These are phyloP conservation scores for Avena sativa DNA, from an alignment of 176 grass and related monocot genomes.

Conservation along the genomic window DNA sequence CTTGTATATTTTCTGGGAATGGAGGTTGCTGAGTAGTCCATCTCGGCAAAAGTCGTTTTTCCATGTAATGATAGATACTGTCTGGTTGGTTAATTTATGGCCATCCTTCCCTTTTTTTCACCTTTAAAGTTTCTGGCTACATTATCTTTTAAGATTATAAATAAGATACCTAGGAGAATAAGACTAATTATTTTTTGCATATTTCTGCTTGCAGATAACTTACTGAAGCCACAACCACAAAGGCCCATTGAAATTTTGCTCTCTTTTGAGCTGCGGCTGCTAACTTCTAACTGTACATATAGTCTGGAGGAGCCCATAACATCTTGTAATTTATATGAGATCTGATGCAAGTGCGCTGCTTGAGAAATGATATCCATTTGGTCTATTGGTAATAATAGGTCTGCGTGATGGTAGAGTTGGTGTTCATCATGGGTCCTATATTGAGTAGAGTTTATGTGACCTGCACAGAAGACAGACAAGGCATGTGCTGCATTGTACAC, in stretches of 20 bases:
- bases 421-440: background rate
- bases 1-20: background rate
- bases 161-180: background rate
- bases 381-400: background rate
- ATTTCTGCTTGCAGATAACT: slow-evolving; percentile 42
- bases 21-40: background rate
- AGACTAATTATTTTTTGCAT: background rate
- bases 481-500: background rate
- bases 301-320: slow-evolving; percentile 38
- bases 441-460: slow-evolving; percentile 30
- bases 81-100: background rate
- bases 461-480: background rate
- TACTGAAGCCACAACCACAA: background rate
- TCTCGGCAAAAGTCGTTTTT: background rate
- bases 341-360: background rate
- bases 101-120: background rate
- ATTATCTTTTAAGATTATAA: background rate
- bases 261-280: slow-evolving; percentile 13
- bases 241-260: slow-evolving; percentile 10
- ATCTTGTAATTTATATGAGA: slow-evolving; percentile 45
- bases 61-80: background rate
- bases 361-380: background rate
- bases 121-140: background rate
- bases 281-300: slow-evolving; percentile 54
- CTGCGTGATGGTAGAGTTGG: background rate